phyloP scores from a whole-genome alignment of 2,329 filamentous ascomycete genomes.

The Penicillium hesseltinei region DNA sequence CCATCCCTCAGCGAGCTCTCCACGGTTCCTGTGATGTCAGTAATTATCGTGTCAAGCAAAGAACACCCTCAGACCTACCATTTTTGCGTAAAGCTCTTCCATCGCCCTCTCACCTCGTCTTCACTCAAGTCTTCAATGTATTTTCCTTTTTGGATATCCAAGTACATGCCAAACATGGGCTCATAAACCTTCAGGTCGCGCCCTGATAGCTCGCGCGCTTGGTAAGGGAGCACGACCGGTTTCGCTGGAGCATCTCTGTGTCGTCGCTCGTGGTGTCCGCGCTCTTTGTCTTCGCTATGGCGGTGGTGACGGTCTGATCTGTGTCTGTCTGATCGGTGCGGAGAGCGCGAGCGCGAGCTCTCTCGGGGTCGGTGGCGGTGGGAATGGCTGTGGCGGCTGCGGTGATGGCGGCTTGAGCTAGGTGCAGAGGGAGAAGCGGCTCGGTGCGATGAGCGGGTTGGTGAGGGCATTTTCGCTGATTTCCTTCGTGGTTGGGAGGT shows the following conservation, averaged over 20 bases:
- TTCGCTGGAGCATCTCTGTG: conserved; percentile 13
- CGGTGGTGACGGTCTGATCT: conserved; percentile 37
- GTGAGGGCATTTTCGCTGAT: conserved; percentile 16
- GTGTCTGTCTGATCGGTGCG: conserved; percentile 33
- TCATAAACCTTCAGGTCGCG: conserved; percentile 65
- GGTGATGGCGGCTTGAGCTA: conserved; percentile 17
- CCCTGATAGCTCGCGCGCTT: conserved; percentile 65
- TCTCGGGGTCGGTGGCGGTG: conserved; percentile 23
- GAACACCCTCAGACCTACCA: conserved; percentile 58
- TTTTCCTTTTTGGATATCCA: conserved; percentile 82
- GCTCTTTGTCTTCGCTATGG: conserved; percentile 34
- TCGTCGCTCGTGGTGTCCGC: conserved; percentile 17
- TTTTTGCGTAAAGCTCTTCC: conserved; percentile 88
- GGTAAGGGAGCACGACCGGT: conserved; percentile 59
- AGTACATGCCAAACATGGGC: conserved; percentile 76
- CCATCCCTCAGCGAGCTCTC: conserved; percentile 85
- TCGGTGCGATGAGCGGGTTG: conserved; percentile 9
- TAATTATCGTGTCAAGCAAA: conserved; percentile 3
- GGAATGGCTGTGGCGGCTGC: conserved; percentile 20
- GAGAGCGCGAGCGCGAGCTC: conserved; percentile 39
- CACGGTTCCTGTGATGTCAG: conserved; percentile 70
- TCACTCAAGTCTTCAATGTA: conserved; percentile 67
- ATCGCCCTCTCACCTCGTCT: conserved; percentile 75
- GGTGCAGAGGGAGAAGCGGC: conserved; percentile 4
- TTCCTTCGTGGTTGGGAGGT: not conserved